A percentile compares a stretch with the other conserved stretches of the same genome.
Evolutionary conservation across 352 stramenopile genomes (phyloP).

Genomic region (Phytophthora sansomeana): DNA sequence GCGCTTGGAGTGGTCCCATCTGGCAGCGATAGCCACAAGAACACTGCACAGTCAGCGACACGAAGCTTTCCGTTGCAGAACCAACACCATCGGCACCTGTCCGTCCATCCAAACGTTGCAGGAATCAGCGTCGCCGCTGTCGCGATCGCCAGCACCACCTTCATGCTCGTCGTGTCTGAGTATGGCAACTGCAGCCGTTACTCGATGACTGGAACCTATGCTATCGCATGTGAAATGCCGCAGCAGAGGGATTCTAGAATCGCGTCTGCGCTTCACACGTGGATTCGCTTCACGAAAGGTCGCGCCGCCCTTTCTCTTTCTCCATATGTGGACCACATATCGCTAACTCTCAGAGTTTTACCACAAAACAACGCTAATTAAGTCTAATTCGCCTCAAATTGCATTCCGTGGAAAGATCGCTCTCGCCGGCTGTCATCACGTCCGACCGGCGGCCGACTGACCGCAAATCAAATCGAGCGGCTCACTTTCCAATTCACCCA

Average conservation of each 20-base stretch:
- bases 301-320: not conserved
- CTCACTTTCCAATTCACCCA: slow-evolving; percentile 33
- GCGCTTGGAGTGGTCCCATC: slow-evolving; percentile 85
- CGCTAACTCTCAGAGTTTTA: not conserved
- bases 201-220: not conserved
- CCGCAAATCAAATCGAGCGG: slow-evolving; percentile 11
- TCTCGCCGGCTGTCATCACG: slow-evolving; percentile 7
- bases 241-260: slow-evolving; percentile 35
- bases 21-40: slow-evolving; percentile 24
- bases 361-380: slow-evolving; percentile 8
- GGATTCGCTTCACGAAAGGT: not conserved
- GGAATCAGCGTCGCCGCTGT: slow-evolving; percentile 19
- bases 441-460: slow-evolving; percentile 13
- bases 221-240: not conserved
- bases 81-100: slow-evolving; percentile 40
- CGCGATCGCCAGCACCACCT: slow-evolving; percentile 18
- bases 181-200: slow-evolving; percentile 4
- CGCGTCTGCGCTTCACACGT: slow-evolving; percentile 7
- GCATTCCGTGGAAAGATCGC: slow-evolving; percentile 38
- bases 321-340: not conserved
- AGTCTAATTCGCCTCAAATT: not conserved
- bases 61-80: not conserved
- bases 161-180: slow-evolving; percentile 25
- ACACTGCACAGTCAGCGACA: not conserved
- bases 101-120: slow-evolving; percentile 56